Conservation (phyloP, 2,329 filamentous ascomycete genomes). For the Microsporum audouinii region DNA sequence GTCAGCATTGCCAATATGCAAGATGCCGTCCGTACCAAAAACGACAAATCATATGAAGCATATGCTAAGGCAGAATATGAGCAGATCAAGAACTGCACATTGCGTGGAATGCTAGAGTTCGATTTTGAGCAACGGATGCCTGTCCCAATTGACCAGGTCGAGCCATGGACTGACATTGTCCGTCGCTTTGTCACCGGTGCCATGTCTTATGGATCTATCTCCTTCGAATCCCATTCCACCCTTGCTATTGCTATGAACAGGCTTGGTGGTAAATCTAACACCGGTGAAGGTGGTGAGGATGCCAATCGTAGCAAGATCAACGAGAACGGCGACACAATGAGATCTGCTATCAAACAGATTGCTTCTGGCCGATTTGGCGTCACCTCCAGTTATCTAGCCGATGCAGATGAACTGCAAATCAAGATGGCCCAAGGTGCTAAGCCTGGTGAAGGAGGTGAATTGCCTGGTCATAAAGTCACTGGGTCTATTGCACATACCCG, state of each 20-base stretch:
- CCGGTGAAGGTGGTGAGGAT: conserved; percentile 92
- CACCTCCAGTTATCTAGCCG: conserved; percentile 84
- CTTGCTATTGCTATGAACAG: conserved; percentile 94
- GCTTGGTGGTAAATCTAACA: conserved; percentile 93
- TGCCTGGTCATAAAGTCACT: conserved; percentile 93
- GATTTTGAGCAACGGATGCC: conserved; percentile 78
- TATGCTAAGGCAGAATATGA: conserved; percentile 90
- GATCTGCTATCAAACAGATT: conserved; percentile 94
- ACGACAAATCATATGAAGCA: conserved; percentile 95
- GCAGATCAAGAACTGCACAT: conserved; percentile 90
- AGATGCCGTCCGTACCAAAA: conserved; percentile 91
- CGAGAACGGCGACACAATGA: conserved; percentile 91
- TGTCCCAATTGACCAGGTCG: conserved; percentile 90
- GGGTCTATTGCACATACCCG: conserved; percentile 86
- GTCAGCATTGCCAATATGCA: conserved; percentile 93
- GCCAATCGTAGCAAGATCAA: conserved; percentile 76
- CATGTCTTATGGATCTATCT: conserved; percentile 98
- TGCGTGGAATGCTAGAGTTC: conserved; percentile 89
- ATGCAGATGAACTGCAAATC: conserved; percentile 93
- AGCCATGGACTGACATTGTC: conserved; percentile 96
- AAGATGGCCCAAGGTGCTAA: conserved; percentile 99
- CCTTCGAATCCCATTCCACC: conserved; percentile 95
- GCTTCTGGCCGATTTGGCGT: conserved; percentile 94
- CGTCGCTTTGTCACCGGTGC: conserved; percentile 92
- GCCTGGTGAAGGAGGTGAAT: conserved; percentile 92